phyloP scores from a whole-genome alignment of 768 basidiomycete species.

The Tylopilus plumbeoviolaceoides region DNA sequence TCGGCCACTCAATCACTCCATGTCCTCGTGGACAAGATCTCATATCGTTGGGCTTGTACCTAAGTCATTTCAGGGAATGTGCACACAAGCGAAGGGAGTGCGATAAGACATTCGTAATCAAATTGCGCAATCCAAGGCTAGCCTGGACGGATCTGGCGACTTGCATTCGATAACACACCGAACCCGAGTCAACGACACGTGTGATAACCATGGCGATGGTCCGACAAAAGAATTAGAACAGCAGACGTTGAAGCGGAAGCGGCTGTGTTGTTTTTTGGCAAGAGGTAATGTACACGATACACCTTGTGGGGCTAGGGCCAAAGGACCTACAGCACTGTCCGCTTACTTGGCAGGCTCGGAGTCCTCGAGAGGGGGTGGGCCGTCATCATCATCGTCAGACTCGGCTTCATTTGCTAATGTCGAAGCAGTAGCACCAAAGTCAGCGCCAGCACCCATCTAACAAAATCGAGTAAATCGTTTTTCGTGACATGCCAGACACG shows the following conservation, averaged over 20 bases:
- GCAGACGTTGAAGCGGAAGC: background rate
- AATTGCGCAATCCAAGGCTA: background rate
- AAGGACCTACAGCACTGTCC: background rate
- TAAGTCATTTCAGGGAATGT: background rate
- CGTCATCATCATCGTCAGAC: slow-evolving; percentile 49
- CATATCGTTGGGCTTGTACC: background rate
- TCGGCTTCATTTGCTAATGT: background rate
- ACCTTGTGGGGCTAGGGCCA: background rate
- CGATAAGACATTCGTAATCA: background rate
- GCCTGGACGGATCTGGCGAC: too few relatives aligned
- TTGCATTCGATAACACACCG: too few relatives aligned
- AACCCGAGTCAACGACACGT: too few relatives aligned
- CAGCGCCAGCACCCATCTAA: slow-evolving; percentile 31
- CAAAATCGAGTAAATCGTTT: slow-evolving; percentile 6
- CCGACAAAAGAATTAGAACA: too few relatives aligned
- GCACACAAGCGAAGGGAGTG: background rate
- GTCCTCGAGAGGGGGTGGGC: slow-evolving; percentile 81
- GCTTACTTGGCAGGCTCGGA: slow-evolving; percentile 33
- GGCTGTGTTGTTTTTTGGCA: slow-evolving; percentile 3
- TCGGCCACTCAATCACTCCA: too few relatives aligned
- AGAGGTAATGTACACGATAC: slow-evolving; percentile 16
- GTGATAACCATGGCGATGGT: too few relatives aligned
- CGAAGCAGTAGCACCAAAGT: slow-evolving; percentile 6
- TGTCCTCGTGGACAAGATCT: background rate
- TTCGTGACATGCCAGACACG: slow-evolving; percentile 1